Evolutionary conservation across 768 basidiomycete genomes (phyloP).

Genomic region (Polyporus arcularius): DNA sequence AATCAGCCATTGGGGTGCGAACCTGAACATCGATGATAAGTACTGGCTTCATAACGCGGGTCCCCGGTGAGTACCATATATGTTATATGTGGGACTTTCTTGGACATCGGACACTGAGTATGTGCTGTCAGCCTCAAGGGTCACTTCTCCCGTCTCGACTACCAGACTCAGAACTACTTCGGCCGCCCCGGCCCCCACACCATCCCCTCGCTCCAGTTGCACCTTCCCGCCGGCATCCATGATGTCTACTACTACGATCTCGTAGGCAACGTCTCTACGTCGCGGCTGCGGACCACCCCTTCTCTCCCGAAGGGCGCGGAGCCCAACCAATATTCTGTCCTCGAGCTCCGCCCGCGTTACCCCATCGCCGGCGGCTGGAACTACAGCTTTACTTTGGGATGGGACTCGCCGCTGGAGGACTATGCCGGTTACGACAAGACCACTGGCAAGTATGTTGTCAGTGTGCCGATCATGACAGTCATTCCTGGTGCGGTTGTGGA

Average conservation of each 20-base stretch:
- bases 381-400: conserved; percentile 92
- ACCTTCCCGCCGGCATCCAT: conserved; percentile 80
- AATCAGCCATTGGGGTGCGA: conserved; percentile 96
- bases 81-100: not conserved
- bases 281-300: conserved; percentile 72
- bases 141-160: conserved; percentile 89
- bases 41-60: conserved; percentile 87
- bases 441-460: conserved; percentile 68
- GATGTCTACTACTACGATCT: conserved; percentile 88
- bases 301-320: conserved; percentile 59
- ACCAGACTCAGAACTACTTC: conserved; percentile 77
- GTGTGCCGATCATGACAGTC: conserved; percentile 83
- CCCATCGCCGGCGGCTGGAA: conserved; percentile 98
- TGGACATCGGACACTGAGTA: conserved; percentile 6
- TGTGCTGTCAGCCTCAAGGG: conserved; percentile 73
- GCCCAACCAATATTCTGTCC: conserved; percentile 56
- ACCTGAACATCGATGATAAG: conserved; percentile 91
- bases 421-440: conserved; percentile 64
- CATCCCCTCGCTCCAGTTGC: conserved; percentile 70
- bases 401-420: conserved; percentile 84
- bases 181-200: conserved; percentile 68
- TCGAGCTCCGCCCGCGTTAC: conserved; percentile 89
- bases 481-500: conserved; percentile 81
- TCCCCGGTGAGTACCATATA: conserved; percentile 65
- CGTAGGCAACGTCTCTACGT: conserved; percentile 97